Percentiles rank a stretch among this genome's conserved stretches.
These are phyloP conservation scores for Globisporangium rhizosaccharum DNA, from an alignment of 352 stramenopile species.

Conservation along the genomic window DNA sequence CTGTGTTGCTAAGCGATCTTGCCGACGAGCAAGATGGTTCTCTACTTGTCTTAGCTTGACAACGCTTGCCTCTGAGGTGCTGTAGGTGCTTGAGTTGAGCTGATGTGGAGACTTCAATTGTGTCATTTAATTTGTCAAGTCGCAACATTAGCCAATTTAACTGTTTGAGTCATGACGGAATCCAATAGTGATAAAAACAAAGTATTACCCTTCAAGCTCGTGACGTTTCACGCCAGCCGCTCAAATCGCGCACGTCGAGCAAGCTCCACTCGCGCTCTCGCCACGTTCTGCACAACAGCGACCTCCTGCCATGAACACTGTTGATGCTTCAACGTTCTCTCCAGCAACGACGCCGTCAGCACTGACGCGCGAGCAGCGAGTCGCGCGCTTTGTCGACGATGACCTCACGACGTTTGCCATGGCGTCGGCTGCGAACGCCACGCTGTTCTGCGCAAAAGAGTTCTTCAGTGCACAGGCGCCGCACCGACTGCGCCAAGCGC, in stretches of 20 bases:
- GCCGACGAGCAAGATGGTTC: no score
- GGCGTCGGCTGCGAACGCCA: slow-evolving; percentile 24
- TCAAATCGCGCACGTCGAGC: not conserved
- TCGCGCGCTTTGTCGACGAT: slow-evolving; percentile 41
- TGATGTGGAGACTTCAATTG: no score
- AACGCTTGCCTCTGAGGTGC: no score
- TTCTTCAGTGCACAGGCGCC: slow-evolving; percentile 9
- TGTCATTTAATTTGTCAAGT: no score
- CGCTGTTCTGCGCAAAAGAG: slow-evolving; percentile 26
- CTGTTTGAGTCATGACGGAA: no score
- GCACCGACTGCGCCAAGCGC: slow-evolving; percentile 24
- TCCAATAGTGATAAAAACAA: no score
- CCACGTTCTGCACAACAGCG: not conserved
- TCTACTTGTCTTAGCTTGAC: no score
- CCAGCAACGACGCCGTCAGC: not conserved
- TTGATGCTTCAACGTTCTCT: not conserved
- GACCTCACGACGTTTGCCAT: slow-evolving; percentile 29
- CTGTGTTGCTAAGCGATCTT: no score
- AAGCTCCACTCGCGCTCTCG: not conserved
- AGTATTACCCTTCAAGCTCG: no score
- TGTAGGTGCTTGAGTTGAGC: no score
- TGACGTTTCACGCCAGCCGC: no score
- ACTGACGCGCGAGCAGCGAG: slow-evolving; percentile 24
- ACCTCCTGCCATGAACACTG: not conserved
- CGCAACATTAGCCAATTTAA: no score